Evolutionary conservation across 164 flowering plant species (phyloP).

Genomic region (Sedum album): DNA sequence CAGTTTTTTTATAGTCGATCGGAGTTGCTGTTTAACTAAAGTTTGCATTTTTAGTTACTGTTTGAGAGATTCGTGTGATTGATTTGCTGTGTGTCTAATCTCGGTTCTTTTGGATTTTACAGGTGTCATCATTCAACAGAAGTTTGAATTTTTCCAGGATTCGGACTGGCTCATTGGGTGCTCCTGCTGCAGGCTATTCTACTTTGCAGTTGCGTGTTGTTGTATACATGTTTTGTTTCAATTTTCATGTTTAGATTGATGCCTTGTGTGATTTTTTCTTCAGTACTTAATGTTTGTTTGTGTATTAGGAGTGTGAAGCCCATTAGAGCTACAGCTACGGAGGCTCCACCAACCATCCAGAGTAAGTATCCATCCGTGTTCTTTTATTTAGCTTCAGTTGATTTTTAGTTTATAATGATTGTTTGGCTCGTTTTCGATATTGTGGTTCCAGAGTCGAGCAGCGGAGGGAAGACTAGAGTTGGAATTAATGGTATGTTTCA

Average conservation of each 20-base stretch:
- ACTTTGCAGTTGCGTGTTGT: not conserved
- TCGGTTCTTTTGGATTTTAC: not conserved
- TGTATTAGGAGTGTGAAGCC: conserved; percentile 43
- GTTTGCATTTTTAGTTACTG: not conserved
- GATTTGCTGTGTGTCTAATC: not conserved
- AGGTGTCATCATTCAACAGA: not conserved
- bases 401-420: not conserved
- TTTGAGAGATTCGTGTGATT: not conserved
- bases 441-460: conserved; percentile 35
- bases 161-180: not conserved
- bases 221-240: not conserved
- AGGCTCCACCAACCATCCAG: conserved; percentile 55
- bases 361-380: conserved; percentile 28
- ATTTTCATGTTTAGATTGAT: not conserved
- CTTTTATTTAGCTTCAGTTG: not conserved
- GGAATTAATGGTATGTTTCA: conserved; percentile 78
- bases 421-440: not conserved
- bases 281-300: not conserved
- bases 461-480: conserved; percentile 57
- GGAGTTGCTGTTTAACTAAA: not conserved
- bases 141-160: not conserved
- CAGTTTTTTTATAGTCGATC: not conserved
- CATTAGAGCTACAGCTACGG: conserved; percentile 79
- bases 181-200: not conserved
- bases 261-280: not conserved